phyloP scores from a whole-genome alignment of 2,329 filamentous ascomycete species.

The Fusarium sp. region DNA sequence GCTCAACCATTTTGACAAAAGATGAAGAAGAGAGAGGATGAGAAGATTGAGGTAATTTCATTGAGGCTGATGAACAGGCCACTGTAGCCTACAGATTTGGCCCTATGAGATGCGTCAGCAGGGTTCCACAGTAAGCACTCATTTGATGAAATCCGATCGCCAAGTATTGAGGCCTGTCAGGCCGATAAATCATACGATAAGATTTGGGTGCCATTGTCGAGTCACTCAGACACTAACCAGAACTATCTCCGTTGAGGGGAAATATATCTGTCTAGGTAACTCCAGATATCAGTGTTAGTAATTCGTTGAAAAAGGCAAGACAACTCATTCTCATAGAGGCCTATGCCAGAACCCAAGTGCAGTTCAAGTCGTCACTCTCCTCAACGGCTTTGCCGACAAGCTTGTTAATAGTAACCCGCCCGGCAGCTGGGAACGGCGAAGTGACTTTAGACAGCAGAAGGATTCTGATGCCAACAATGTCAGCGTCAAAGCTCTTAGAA shows the following conservation, averaged over 20 bases:
- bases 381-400: no score
- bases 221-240: neutral
- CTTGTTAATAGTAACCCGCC: no score
- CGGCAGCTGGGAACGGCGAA: no score
- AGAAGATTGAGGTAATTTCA: neutral
- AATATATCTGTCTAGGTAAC: no score
- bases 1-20: neutral
- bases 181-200: neutral
- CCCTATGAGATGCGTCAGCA: neutral
- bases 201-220: neutral
- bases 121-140: neutral
- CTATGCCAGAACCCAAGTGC: no score
- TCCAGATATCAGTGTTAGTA: no score
- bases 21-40: neutral
- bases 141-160: neutral
- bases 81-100: neutral
- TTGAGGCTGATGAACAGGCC: neutral
- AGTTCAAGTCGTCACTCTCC: no score
- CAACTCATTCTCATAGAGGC: no score
- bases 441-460: no score
- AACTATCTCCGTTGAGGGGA: neutral
- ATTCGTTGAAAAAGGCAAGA: no score
- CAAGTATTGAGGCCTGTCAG: neutral
- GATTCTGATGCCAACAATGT: no score
- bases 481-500: no score